Percentiles rank a stretch among this genome's conserved stretches.
Conservation (phyloP, 148 eudicot genomes). For the Amaranthus hypochondriacus region DNA sequence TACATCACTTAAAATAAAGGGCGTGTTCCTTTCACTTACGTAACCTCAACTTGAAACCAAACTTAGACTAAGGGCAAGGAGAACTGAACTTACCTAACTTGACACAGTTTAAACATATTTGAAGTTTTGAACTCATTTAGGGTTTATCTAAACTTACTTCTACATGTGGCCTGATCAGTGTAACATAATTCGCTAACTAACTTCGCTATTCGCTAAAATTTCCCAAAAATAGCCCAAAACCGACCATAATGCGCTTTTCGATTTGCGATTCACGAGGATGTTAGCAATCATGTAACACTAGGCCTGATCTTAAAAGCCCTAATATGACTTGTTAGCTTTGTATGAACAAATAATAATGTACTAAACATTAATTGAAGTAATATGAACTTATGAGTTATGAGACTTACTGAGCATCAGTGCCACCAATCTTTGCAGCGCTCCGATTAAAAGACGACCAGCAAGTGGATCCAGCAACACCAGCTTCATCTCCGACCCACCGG, state of each 20-base stretch:
- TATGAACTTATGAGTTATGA: conserved; percentile 9
- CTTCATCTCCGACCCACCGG: conserved; percentile 85
- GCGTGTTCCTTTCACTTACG: too few species aligned
- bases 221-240: too few species aligned
- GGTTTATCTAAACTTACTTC: not conserved
- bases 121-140: not conserved
- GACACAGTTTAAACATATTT: not conserved
- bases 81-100: not conserved
- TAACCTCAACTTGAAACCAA: too few species aligned
- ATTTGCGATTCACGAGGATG: too few species aligned
- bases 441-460: conserved; percentile 80
- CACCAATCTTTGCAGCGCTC: conserved; percentile 58
- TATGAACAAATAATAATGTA: not conserved
- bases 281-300: too few species aligned
- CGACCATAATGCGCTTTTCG: too few species aligned
- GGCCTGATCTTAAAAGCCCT: not conserved
- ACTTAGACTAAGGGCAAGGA: too few species aligned
- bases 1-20: too few species aligned
- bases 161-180: not conserved
- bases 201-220: too few species aligned
- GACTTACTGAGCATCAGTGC: conserved; percentile 51
- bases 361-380: not conserved
- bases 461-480: conserved; percentile 59
- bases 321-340: not conserved
- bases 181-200: too few species aligned